Percentiles rank a stretch among this genome's conserved stretches.
Conservation (phyloP, 1,284 basidiomycete genomes). For the Moniliophthora roreri region DNA sequence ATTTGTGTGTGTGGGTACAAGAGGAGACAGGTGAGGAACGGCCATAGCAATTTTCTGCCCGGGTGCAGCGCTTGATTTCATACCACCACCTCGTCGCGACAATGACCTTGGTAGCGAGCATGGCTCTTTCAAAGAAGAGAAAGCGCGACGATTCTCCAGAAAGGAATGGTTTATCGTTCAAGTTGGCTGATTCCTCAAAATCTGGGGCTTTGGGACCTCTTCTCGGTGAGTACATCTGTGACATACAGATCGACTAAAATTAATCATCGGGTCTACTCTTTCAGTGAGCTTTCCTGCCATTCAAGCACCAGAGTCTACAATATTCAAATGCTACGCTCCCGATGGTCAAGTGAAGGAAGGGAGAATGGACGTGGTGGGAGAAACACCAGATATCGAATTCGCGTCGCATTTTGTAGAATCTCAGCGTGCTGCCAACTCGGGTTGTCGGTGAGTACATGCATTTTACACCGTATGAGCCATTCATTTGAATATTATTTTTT, state of each 20-base stretch:
- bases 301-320: constrained; percentile 55
- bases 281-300: constrained; percentile 78
- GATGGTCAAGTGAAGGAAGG: constrained; percentile 31
- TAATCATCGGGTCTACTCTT: no score
- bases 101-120: constrained; percentile 19
- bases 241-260: constrained; percentile 15
- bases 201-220: constrained; percentile 62
- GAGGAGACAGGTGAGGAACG: constrained; percentile 5
- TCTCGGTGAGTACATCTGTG: constrained; percentile 53
- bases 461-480: constrained; percentile 14
- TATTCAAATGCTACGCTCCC: constrained; percentile 63
- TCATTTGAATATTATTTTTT: constrained; percentile 7
- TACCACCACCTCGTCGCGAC: constrained; percentile 3
- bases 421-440: constrained; percentile 45
- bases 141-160: constrained; percentile 48
- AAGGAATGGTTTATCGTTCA: constrained; percentile 42
- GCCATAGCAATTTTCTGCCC: constrained; percentile 5
- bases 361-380: constrained; percentile 45
- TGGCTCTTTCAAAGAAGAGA: constrained; percentile 55
- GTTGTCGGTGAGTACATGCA: constrained; percentile 55
- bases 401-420: constrained; percentile 74
- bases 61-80: constrained; percentile 3
- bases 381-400: constrained; percentile 48
- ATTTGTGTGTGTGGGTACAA: constrained; percentile 6
- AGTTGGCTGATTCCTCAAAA: constrained; percentile 39